phyloP scores from a whole-genome alignment of 225 moss, liverwort and hornwort genomes.

The Antitrichia curtipendula region DNA sequence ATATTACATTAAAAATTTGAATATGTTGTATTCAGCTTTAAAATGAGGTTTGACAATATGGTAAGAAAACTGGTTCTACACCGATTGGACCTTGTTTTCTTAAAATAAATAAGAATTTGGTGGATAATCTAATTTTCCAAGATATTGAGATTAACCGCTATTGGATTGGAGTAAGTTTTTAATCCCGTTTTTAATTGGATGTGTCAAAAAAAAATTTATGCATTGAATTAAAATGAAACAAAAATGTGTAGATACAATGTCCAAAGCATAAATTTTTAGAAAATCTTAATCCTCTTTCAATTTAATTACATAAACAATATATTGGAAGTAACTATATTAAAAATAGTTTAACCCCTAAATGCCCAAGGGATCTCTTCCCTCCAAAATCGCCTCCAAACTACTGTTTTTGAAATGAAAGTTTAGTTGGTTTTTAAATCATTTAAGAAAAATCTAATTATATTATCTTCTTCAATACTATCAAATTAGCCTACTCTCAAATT shows the following conservation, averaged over 20 bases:
- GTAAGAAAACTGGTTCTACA: accelerated
- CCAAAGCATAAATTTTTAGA: too few species aligned
- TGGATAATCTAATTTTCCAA: not conserved
- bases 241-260: too few species aligned
- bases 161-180: accelerated
- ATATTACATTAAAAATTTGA: not conserved
- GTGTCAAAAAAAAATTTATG: not conserved
- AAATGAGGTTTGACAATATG: not conserved
- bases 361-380: too few species aligned
- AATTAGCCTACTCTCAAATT: too few species aligned
- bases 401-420: too few species aligned
- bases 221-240: not conserved
- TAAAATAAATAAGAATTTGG: not conserved
- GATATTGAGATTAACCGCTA: not conserved
- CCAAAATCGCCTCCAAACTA: too few species aligned
- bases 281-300: too few species aligned
- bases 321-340: too few species aligned
- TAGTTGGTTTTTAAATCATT: too few species aligned
- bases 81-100: not conserved
- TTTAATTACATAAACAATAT: too few species aligned
- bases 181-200: not conserved
- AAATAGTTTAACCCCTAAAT: not conserved
- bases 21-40: not conserved
- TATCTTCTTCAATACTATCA: too few species aligned
- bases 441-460: too few species aligned